phyloP scores from a whole-genome alignment of 306 rosid species.

The Cicer bijugum region DNA sequence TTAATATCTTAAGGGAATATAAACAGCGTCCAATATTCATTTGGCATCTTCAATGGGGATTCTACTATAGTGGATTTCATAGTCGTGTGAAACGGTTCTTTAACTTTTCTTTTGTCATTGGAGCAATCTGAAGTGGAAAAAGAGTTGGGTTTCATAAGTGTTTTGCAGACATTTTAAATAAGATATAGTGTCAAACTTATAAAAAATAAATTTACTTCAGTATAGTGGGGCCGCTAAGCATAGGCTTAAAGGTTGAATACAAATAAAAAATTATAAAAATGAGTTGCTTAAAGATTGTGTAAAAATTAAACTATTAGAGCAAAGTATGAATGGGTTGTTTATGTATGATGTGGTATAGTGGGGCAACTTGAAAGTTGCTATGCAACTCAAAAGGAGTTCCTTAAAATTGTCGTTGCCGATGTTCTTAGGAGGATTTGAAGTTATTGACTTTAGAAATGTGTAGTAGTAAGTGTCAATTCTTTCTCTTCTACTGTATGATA shows the following conservation, averaged over 20 bases:
- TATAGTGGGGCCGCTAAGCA: no score
- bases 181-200: no score
- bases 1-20: neutral
- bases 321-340: neutral
- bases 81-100: no score
- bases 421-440: neutral
- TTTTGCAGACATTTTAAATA: no score
- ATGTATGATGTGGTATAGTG: neutral
- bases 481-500: neutral
- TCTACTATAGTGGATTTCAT: no score
- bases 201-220: no score
- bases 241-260: no score
- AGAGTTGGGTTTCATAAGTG: no score
- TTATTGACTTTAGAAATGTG: conserved; percentile 12
- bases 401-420: neutral
- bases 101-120: no score
- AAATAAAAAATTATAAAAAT: neutral
- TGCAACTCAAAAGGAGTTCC: neutral
- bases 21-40: neutral
- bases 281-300: neutral
- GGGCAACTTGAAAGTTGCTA: neutral
- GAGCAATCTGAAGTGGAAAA: no score
- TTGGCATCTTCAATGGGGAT: neutral
- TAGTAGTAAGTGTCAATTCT: conserved; percentile 8
- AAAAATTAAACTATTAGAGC: neutral